phyloP scores from a whole-genome alignment of 2,329 filamentous ascomycete species.

The Ramichloridium luteum region DNA sequence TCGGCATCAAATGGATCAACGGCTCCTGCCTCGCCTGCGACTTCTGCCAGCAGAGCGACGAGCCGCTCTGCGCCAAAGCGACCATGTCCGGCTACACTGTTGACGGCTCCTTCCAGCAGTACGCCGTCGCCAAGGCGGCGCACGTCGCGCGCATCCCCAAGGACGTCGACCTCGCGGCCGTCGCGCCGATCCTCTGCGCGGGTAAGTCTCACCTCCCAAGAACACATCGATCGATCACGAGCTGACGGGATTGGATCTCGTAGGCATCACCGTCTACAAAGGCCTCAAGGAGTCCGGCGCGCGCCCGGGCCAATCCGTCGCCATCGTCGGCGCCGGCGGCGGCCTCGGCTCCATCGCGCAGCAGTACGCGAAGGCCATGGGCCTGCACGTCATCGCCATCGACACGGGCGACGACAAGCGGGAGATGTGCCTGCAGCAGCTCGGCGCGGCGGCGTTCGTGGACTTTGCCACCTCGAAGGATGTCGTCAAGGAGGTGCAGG shows the following conservation, averaged over 20 bases:
- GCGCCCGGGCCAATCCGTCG: slow-evolving; percentile 62
- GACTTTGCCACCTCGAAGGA: slow-evolving; percentile 70
- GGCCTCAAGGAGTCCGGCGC: slow-evolving; percentile 75
- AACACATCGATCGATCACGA: background rate
- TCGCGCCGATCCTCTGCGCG: slow-evolving; percentile 71
- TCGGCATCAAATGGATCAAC: slow-evolving; percentile 86
- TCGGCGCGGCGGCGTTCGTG: slow-evolving; percentile 62
- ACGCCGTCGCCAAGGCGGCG: slow-evolving; percentile 73
- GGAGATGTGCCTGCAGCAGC: slow-evolving; percentile 49
- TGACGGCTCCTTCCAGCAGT: slow-evolving; percentile 88
- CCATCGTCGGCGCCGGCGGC: slow-evolving; percentile 76
- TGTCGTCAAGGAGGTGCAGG: slow-evolving; percentile 73
- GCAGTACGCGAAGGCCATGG: slow-evolving; percentile 89
- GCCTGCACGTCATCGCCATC: slow-evolving; percentile 66
- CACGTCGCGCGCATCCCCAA: slow-evolving; percentile 76
- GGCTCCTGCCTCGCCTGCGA: slow-evolving; percentile 71
- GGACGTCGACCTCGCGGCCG: slow-evolving; percentile 59
- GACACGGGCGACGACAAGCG: slow-evolving; percentile 74
- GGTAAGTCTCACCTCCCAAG: slow-evolving; percentile 6
- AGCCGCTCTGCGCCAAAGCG: slow-evolving; percentile 67
- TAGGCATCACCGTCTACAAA: slow-evolving; percentile 86
- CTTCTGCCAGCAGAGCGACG: slow-evolving; percentile 70
- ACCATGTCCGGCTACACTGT: slow-evolving; percentile 82
- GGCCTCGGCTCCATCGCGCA: slow-evolving; percentile 67
- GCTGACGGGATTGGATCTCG: slow-evolving; percentile 33